Percentiles rank a stretch among this genome's conserved stretches.
Conservation (phyloP, 768 basidiomycete species). For the Phylloporus sp. region DNA sequence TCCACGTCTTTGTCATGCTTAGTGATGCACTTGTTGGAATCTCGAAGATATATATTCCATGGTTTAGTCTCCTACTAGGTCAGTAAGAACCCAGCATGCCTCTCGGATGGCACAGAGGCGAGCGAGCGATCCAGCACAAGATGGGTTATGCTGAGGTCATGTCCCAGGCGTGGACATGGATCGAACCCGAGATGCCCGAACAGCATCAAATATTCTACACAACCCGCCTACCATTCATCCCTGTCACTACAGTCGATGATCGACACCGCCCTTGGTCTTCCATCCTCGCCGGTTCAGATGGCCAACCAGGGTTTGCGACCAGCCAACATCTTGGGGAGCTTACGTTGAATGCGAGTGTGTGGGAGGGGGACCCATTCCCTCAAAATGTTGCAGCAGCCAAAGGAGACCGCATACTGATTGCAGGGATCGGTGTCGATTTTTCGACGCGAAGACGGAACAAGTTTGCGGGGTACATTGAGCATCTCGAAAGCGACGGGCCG, state of each 20-base stretch:
- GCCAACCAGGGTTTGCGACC: conserved; percentile 44
- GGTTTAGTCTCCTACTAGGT: neutral
- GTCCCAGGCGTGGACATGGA: conserved; percentile 35
- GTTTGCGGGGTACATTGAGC: conserved; percentile 50
- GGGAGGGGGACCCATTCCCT: conserved; percentile 55
- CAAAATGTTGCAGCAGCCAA: conserved; percentile 27
- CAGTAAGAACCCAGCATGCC: neutral
- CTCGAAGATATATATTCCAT: too few species aligned
- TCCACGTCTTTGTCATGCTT: too few species aligned
- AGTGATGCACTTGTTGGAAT: too few species aligned
- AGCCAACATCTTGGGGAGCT: conserved; percentile 33
- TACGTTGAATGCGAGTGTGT: conserved; percentile 39
- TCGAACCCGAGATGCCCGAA: conserved; percentile 45
- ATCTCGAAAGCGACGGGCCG: conserved; percentile 28
- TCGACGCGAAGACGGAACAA: conserved; percentile 59
- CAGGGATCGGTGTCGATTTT: conserved; percentile 62
- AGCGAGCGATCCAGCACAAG: conserved; percentile 46
- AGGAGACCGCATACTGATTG: conserved; percentile 35
- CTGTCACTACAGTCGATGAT: conserved; percentile 51
- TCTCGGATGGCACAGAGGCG: conserved; percentile 45
- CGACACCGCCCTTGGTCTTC: conserved; percentile 56
- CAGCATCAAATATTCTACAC: conserved; percentile 50
- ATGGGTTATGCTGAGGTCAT: conserved; percentile 40
- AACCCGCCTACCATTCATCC: conserved; percentile 49
- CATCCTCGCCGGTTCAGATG: conserved; percentile 44